Conservation (phyloP, 495 filamentous ascomycete species). For the Aspergillus nidulans region DNA sequence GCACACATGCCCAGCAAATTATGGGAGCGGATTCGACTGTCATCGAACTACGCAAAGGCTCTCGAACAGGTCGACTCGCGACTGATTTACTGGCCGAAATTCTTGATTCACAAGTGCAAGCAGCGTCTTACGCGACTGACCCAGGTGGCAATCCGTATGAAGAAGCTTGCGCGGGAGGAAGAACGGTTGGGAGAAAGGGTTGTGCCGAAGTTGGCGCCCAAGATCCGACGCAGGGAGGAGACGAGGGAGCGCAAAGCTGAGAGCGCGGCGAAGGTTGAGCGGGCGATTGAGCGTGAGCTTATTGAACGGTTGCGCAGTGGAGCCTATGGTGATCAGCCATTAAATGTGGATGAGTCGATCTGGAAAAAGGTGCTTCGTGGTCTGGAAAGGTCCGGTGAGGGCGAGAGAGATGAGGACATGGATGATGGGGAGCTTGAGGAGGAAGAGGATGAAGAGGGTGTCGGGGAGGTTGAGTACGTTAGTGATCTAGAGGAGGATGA, state of each 20-base stretch:
- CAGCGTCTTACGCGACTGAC: constrained; percentile 91
- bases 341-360: constrained; percentile 89
- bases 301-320: constrained; percentile 87
- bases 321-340: constrained; percentile 88
- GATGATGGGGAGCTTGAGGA: constrained; percentile 80
- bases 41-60: constrained; percentile 83
- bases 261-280: constrained; percentile 90
- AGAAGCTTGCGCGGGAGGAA: constrained; percentile 79
- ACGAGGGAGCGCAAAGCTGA: constrained; percentile 91
- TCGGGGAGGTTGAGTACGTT: constrained; percentile 82
- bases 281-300: constrained; percentile 92
- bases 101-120: constrained; percentile 94
- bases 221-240: constrained; percentile 82
- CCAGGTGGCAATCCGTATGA: constrained; percentile 85
- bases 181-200: constrained; percentile 84
- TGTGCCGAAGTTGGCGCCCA: constrained; percentile 88
- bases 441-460: constrained; percentile 68
- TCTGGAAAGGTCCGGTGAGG: constrained; percentile 81
- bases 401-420: constrained; percentile 77
- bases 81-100: constrained; percentile 95
- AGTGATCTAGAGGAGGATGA: constrained; percentile 63
- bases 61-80: constrained; percentile 83
- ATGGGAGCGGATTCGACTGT: constrained; percentile 92
- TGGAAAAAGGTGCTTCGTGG: constrained; percentile 97
- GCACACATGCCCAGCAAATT: constrained; percentile 85